Conservation (phyloP, 306 rosid genomes). For the Senna siamea region DNA sequence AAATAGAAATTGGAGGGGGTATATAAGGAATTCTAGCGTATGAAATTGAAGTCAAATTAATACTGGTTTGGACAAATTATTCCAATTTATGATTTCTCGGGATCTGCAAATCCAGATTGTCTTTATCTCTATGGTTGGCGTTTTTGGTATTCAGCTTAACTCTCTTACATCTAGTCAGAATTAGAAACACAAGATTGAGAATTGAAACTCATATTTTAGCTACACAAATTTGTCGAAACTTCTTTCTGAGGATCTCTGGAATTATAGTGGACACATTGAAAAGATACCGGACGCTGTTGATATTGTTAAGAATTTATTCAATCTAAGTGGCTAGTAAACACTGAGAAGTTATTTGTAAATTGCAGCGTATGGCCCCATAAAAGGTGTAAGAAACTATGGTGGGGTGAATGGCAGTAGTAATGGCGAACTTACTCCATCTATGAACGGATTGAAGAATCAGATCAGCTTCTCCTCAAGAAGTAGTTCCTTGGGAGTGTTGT, state of each 20-base stretch:
- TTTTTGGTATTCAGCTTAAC: neutral
- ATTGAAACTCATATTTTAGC: too few relatives aligned
- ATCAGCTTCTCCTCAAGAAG: conserved; percentile 61
- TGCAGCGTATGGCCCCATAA: conserved; percentile 57
- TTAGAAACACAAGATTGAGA: too few relatives aligned
- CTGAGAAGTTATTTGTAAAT: conserved; percentile 35
- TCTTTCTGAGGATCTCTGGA: neutral
- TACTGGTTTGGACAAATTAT: conserved; percentile 19
- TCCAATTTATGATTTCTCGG: conserved; percentile 20
- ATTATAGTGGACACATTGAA: neutral
- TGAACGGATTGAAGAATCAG: conserved; percentile 61
- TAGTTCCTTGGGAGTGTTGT: conserved; percentile 57
- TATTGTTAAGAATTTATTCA: conserved; percentile 13
- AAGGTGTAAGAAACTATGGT: conserved; percentile 54
- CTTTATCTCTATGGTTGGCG: neutral
- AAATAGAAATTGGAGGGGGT: neutral
- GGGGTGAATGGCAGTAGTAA: conserved; percentile 40
- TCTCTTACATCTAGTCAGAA: neutral
- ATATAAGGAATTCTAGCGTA: neutral
- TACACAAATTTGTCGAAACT: neutral
- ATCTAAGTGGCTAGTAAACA: neutral
- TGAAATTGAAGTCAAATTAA: neutral
- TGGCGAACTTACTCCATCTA: conserved; percentile 52
- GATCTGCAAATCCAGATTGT: conserved; percentile 27
- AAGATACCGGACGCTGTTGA: neutral